A percentile compares a stretch with the other conserved stretches of the same genome.
Conservation (phyloP, 140 eudicot species). For the Oenanthe javanica region DNA sequence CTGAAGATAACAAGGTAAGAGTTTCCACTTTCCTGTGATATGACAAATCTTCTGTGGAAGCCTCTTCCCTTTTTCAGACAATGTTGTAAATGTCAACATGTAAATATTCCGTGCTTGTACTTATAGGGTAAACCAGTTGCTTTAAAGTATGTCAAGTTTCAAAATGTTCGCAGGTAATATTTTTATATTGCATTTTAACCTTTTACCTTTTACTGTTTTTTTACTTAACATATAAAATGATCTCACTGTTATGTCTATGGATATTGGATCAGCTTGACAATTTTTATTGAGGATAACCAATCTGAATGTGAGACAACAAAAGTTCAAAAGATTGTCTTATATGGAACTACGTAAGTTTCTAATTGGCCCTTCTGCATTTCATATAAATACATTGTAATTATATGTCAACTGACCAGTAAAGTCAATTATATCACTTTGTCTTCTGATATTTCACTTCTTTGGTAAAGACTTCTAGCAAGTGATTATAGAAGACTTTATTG, state of each 20-base stretch:
- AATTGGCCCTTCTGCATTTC: neutral
- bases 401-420: neutral
- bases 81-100: neutral
- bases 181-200: neutral
- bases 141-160: constrained; percentile 93
- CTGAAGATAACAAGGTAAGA: constrained; percentile 63
- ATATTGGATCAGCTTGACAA: constrained; percentile 61
- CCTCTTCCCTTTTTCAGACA: neutral
- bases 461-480: neutral
- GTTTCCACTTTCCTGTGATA: neutral
- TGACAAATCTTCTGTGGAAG: neutral
- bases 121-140: constrained; percentile 77
- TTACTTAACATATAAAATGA: neutral
- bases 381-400: neutral
- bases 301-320: constrained; percentile 71
- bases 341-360: constrained; percentile 86
- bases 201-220: neutral
- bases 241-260: constrained; percentile 13
- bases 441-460: neutral
- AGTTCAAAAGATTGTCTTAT: constrained; percentile 73
- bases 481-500: neutral
- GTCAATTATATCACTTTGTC: neutral
- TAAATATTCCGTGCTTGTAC: neutral
- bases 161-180: constrained; percentile 87
- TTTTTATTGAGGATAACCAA: constrained; percentile 92